These are phyloP conservation scores for Thelonectria olida DNA, from an alignment of 2,329 filamentous ascomycete species.

Conservation along the genomic window DNA sequence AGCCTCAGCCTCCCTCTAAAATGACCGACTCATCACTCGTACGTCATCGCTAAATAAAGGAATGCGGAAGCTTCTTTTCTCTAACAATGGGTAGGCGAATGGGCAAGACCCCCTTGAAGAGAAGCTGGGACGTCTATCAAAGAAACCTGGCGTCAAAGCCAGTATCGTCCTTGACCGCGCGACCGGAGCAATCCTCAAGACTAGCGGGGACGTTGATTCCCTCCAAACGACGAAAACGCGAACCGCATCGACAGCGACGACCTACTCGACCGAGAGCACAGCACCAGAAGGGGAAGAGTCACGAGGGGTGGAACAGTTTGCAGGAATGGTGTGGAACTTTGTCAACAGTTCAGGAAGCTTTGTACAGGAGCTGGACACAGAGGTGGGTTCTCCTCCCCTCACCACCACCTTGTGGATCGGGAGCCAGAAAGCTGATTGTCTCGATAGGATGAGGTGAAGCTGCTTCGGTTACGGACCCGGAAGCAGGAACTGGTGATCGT, in stretches of 20 bases:
- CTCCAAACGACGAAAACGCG: slow-evolving; percentile 54
- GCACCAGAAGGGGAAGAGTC: slow-evolving; percentile 58
- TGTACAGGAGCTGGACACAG: slow-evolving; percentile 76
- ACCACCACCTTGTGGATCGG: slow-evolving; percentile 7
- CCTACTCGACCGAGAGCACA: slow-evolving; percentile 57
- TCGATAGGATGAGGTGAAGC: slow-evolving; percentile 75
- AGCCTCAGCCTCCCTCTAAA: background rate
- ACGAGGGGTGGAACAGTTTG: slow-evolving; percentile 76
- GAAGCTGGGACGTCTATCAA: slow-evolving; percentile 74
- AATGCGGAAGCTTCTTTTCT: background rate
- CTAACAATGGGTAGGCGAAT: slow-evolving; percentile 46
- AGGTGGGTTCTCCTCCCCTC: slow-evolving; percentile 55
- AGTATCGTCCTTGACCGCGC: slow-evolving; percentile 78
- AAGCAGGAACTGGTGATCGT: slow-evolving; percentile 88
- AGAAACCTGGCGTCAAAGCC: slow-evolving; percentile 82
- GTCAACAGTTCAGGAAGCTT: slow-evolving; percentile 74
- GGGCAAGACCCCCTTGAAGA: slow-evolving; percentile 71
- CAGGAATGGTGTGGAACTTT: slow-evolving; percentile 79
- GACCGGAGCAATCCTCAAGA: slow-evolving; percentile 78
- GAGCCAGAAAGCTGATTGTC: slow-evolving; percentile 31
- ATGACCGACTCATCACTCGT: slow-evolving; percentile 41
- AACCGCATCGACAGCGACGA: slow-evolving; percentile 47
- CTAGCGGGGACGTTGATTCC: slow-evolving; percentile 73
- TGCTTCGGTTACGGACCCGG: slow-evolving; percentile 81
- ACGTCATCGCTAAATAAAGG: slow-evolving; percentile 8